Conservation (phyloP, 305 asterid species). For the Solanum aculeatissimum region DNA sequence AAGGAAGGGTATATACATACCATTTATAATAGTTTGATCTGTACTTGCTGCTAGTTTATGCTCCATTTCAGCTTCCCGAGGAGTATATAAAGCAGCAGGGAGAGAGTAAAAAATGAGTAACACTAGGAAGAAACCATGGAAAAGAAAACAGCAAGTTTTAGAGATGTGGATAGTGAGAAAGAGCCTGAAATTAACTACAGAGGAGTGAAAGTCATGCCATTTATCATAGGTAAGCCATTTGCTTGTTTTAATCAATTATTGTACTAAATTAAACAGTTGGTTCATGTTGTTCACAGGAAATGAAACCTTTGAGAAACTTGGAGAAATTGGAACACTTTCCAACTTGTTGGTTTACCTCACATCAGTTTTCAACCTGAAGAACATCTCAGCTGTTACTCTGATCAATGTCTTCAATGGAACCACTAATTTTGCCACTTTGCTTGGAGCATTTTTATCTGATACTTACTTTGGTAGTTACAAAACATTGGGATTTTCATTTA, state of each 20-base stretch:
- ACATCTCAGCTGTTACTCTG: background rate
- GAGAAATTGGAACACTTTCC: background rate
- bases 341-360: background rate
- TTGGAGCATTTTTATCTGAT: no score
- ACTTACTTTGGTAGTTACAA: background rate
- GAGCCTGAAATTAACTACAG: slow-evolving; percentile 24
- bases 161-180: background rate
- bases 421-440: background rate
- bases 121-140: slow-evolving; percentile 7
- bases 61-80: background rate
- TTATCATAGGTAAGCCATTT: slow-evolving; percentile 27
- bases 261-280: background rate
- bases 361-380: background rate
- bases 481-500: slow-evolving; percentile 7
- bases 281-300: background rate
- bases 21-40: no score
- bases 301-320: background rate
- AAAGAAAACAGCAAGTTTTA: background rate
- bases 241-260: background rate
- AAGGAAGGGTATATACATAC: no score
- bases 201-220: slow-evolving; percentile 54
- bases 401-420: background rate
- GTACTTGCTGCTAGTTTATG: no score
- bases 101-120: background rate
- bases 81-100: background rate